Conservation (phyloP, 2,329 filamentous ascomycete species). For the Penicillium decumbens region DNA sequence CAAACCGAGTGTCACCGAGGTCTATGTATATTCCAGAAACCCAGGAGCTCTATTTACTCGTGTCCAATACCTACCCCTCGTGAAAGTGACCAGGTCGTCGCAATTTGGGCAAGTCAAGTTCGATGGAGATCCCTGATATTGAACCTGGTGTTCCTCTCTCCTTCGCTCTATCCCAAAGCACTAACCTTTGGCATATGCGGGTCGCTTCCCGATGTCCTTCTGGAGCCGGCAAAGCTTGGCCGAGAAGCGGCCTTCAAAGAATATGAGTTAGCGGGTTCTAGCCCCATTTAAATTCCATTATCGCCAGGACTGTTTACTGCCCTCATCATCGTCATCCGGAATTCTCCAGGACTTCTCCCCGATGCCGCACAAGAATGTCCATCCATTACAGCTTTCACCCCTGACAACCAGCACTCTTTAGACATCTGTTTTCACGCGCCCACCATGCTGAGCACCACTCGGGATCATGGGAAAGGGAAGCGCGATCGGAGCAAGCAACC, state of each 20-base stretch:
- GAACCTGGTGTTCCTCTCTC: neutral
- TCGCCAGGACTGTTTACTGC: neutral
- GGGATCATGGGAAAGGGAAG: no score
- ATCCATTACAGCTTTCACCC: constrained; percentile 16
- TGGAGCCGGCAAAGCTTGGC: neutral
- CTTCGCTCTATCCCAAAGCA: neutral
- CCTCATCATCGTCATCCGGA: constrained; percentile 17
- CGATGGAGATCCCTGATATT: neutral
- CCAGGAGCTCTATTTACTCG: neutral
- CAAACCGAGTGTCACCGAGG: no score
- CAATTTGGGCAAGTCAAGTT: neutral
- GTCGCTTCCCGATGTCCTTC: neutral
- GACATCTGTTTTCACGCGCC: no score
- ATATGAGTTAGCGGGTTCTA: neutral
- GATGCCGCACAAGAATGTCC: constrained; percentile 15
- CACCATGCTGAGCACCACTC: no score
- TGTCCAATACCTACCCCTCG: neutral
- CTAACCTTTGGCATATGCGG: neutral
- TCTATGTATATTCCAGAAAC: neutral
- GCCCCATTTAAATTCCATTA: neutral
- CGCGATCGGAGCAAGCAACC: neutral
- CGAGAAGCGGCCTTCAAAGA: neutral
- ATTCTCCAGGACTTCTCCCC: constrained; percentile 2
- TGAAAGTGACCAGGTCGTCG: neutral
- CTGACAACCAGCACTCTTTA: constrained; percentile 8